phyloP scores from a whole-genome alignment of 1,284 basidiomycete species.

The Heliocybe sulcata region DNA sequence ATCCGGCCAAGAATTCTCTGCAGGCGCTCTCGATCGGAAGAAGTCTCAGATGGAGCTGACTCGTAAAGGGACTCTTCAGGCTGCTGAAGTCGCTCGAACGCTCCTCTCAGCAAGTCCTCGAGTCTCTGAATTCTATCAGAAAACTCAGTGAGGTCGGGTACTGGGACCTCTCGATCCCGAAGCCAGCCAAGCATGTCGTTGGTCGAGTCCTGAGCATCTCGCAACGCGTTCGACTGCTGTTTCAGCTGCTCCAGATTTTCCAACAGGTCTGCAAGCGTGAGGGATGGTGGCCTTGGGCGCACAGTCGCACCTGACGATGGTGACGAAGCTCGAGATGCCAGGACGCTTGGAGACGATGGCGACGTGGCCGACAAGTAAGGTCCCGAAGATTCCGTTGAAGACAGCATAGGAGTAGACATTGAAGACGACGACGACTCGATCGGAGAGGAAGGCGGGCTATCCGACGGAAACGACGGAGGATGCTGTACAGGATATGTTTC shows the following conservation, averaged over 20 bases:
- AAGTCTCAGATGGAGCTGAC: constrained; percentile 12
- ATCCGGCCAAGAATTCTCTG: constrained; percentile 12
- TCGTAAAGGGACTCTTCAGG: constrained; percentile 10
- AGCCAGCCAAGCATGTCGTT: constrained; percentile 43
- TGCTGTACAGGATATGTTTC: constrained; percentile 13
- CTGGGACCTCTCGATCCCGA: constrained; percentile 15
- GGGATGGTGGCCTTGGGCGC: constrained; percentile 24
- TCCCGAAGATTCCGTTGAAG: constrained; percentile 20
- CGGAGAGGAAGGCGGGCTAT: neutral
- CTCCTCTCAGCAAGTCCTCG: constrained; percentile 32
- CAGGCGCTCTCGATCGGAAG: constrained; percentile 9
- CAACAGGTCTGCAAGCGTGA: constrained; percentile 31
- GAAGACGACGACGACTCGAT: constrained; percentile 4
- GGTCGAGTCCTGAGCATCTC: constrained; percentile 50
- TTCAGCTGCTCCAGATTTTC: constrained; percentile 41
- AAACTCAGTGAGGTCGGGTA: constrained; percentile 26
- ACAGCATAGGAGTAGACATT: constrained; percentile 19
- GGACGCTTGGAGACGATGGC: constrained; percentile 9
- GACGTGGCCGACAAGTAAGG: constrained; percentile 12
- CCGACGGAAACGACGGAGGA: constrained; percentile 2
- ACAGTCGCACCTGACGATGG: constrained; percentile 35
- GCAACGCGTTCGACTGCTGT: constrained; percentile 42
- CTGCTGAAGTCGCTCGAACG: neutral
- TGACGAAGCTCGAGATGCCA: constrained; percentile 27
- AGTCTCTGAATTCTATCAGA: constrained; percentile 29